Base-by-base conservation (phyloP, 2,329 filamentous ascomycete species). In the Camptophora hylomeconis region DNA sequence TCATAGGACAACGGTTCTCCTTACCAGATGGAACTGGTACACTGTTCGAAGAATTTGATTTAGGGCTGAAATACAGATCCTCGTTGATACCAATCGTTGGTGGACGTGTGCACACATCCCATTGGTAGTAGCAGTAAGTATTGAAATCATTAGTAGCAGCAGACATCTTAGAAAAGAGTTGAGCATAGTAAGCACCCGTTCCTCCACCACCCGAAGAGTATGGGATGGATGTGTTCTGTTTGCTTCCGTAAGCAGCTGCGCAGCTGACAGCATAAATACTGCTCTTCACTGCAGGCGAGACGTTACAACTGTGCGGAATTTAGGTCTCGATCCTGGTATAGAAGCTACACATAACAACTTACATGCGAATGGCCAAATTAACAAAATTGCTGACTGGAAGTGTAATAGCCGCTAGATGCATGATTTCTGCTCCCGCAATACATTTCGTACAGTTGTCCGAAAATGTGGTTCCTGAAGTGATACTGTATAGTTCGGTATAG, bases 141-240 rank as follows among this genome's bases (percentile, higher is more conserved):
- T 44, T 31, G 26, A 41, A 40, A 21, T 45, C 42, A 13, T 38
- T 36, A 2, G 42, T 43, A 10, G 36, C 30, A 16, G 37, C 20
- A 14, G 20, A 39, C 39, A 45, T 44, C 23, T 44, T 44, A 5
- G 42, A 36, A 27, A 40, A 45, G 5, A 45, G 30, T 20, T 45
- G 42, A 17, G 40, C 39, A 30, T 41, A 35, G 20, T 42, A 43
- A 5, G 42, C 35, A 3, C 42, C 42, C 9, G 35, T 18, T 5
- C 36, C 38, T 5, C 37, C 39, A 9, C 35, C 32, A 11, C 41
- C 37, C 6, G 28, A 30, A 16, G 26, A 28, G 15, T 28, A 28
- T 18, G 26, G 7, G 5, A 19, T 8, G 10, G 26, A 18, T 8
- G 5, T 12, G 14, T 19, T 28, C 10, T 15, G 7, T 7, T 8